These are phyloP conservation scores for Globisporangium polare DNA, from an alignment of 352 stramenopile species.

Conservation along the genomic window DNA sequence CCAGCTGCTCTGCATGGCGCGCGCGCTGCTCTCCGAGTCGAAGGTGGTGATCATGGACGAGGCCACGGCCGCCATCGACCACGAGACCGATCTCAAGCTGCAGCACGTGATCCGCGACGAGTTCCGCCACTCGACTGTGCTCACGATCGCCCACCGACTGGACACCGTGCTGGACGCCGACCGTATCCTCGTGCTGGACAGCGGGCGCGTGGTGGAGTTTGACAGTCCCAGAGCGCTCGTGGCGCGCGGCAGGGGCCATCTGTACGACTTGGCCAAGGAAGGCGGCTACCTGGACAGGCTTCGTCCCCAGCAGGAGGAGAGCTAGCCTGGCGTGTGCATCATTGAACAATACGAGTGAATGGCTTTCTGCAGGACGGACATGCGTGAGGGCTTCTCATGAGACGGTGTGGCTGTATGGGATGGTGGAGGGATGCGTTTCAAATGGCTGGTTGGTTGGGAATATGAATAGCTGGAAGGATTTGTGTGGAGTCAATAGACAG, in stretches of 20 bases:
- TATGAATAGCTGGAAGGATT: too few species aligned
- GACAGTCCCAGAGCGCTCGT: conserved; percentile 74
- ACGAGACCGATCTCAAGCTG: conserved; percentile 68
- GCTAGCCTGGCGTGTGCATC: neutral
- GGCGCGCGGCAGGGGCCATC: conserved; percentile 23
- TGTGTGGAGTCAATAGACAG: too few species aligned
- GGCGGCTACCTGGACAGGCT: conserved; percentile 39
- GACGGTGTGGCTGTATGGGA: too few species aligned
- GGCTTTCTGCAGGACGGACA: too few species aligned
- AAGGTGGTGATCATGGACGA: conserved; percentile 86
- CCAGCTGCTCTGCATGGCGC: conserved; percentile 95
- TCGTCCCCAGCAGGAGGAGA: neutral
- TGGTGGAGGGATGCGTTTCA: conserved; percentile 9
- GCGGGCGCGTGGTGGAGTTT: conserved; percentile 86
- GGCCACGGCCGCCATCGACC: conserved; percentile 73
- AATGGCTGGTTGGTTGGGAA: neutral
- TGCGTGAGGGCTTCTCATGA: too few species aligned
- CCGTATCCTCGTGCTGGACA: conserved; percentile 94
- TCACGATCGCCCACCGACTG: conserved; percentile 96
- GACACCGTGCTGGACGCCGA: conserved; percentile 98
- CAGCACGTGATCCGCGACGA: conserved; percentile 79
- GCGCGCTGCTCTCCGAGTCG: conserved; percentile 91
- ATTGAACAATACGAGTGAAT: conserved; percentile 1
- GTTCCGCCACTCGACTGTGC: conserved; percentile 91
- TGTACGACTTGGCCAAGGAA: conserved; percentile 40